Percentiles rank a stretch among this genome's conserved stretches.
Conservation (phyloP, 2,329 filamentous ascomycete species). For the Clonostachys byssicola region DNA sequence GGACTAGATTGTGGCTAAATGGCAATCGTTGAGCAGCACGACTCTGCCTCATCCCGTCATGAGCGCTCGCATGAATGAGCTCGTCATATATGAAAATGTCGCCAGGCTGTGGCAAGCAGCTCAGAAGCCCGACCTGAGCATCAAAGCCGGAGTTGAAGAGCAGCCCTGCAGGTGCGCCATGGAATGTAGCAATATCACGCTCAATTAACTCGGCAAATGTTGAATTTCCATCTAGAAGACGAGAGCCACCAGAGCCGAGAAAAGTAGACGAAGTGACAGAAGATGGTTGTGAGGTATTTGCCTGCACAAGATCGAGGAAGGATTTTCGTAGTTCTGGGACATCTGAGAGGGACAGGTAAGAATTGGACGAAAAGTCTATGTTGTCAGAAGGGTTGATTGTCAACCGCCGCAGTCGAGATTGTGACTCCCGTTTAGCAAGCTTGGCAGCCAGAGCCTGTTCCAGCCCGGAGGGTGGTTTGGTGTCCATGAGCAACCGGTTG, state of each 20-base stretch:
- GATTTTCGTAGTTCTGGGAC: conserved; percentile 50
- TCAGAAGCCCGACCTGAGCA: conserved; percentile 61
- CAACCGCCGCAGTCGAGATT: conserved; percentile 35
- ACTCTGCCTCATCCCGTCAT: conserved; percentile 70
- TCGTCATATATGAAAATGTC: conserved; percentile 70
- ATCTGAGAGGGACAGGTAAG: conserved; percentile 71
- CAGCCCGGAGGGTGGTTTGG: conserved; percentile 5
- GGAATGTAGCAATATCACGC: conserved; percentile 38
- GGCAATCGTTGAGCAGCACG: conserved; percentile 41
- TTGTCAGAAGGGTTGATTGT: conserved; percentile 60
- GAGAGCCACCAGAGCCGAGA: conserved; percentile 48
- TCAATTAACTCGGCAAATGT: conserved; percentile 39
- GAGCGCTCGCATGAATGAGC: conserved; percentile 72
- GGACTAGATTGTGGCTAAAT: conserved; percentile 56
- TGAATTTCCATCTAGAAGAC: conserved; percentile 48
- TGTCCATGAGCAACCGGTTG: background rate
- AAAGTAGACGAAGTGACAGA: conserved; percentile 4
- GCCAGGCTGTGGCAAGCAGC: conserved; percentile 52
- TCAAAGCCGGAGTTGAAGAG: conserved; percentile 61
- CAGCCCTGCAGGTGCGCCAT: conserved; percentile 37
- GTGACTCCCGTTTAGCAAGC: conserved; percentile 19
- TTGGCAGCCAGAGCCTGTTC: conserved; percentile 18
- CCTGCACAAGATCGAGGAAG: conserved; percentile 41
- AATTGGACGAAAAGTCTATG: conserved; percentile 75
- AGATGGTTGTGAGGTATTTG: background rate